These are phyloP conservation scores for Colletotrichum filicis DNA, from an alignment of 2,329 filamentous ascomycete species.

Conservation along the genomic window DNA sequence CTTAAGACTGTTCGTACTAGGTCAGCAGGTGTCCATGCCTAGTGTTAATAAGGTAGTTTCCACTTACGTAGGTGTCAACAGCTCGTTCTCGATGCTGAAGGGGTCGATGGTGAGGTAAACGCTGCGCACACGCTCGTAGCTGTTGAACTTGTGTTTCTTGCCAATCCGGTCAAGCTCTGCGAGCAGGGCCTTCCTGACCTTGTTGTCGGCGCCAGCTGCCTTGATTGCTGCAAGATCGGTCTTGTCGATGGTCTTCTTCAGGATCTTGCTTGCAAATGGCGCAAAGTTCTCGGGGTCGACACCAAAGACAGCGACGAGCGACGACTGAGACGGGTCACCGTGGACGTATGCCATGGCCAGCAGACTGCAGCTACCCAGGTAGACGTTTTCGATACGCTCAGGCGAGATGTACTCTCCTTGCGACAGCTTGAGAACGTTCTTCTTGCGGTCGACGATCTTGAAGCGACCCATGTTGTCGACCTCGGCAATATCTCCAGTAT, in stretches of 20 bases:
- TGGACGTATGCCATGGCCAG: constrained; percentile 89
- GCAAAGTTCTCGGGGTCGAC: constrained; percentile 88
- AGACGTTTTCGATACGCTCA: constrained; percentile 96
- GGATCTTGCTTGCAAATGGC: constrained; percentile 79
- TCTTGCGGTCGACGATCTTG: constrained; percentile 94
- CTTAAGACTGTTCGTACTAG: constrained; percentile 59
- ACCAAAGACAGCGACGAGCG: constrained; percentile 87
- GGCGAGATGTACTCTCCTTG: constrained; percentile 99
- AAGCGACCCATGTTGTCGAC: constrained; percentile 89
- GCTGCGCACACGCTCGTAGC: constrained; percentile 85
- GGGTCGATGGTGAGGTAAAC: constrained; percentile 84
- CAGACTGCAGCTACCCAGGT: constrained; percentile 82
- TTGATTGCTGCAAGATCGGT: constrained; percentile 76
- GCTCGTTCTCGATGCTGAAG: constrained; percentile 92
- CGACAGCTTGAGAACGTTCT: constrained; percentile 98
- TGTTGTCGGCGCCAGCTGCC: constrained; percentile 73
- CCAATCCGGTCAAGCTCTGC: constrained; percentile 83
- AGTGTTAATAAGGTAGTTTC: neutral
- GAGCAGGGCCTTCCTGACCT: constrained; percentile 79
- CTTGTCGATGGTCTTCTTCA: constrained; percentile 73
- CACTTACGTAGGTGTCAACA: constrained; percentile 87
- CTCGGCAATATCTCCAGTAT: constrained; percentile 90
- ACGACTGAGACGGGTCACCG: constrained; percentile 85
- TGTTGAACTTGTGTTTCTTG: constrained; percentile 89
- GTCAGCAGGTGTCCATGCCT: constrained; percentile 33